phyloP scores from a whole-genome alignment of 371 early-diverging fungal species.

The Mucor irregularis region DNA sequence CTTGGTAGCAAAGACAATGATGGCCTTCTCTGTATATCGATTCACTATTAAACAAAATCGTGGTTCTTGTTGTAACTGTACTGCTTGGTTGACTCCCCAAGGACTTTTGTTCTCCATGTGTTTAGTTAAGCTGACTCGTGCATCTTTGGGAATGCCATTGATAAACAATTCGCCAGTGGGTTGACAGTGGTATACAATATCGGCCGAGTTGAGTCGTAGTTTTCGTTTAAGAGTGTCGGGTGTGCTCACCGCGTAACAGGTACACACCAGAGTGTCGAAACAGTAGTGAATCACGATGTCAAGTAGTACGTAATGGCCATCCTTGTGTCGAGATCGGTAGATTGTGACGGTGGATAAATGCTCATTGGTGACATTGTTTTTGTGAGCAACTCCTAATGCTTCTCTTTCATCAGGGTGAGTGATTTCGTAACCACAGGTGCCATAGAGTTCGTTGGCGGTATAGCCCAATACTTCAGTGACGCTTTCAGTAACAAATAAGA shows the following conservation, averaged over 20 bases:
- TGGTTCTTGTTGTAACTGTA: constrained; percentile 17
- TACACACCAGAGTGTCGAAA: constrained; percentile 32
- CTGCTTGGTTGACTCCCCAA: constrained; percentile 25
- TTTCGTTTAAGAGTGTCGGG: constrained; percentile 17
- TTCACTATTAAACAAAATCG: constrained; percentile 29
- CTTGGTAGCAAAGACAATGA: constrained; percentile 26
- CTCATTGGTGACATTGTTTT: constrained; percentile 48
- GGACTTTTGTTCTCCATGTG: constrained; percentile 24
- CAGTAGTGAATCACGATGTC: constrained; percentile 42
- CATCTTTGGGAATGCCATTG: too few relatives aligned
- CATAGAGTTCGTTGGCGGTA: constrained; percentile 51
- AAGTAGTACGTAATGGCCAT: constrained; percentile 32
- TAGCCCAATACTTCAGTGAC: constrained; percentile 52
- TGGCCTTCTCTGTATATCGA: constrained; percentile 7
- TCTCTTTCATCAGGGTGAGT: constrained; percentile 50
- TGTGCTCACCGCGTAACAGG: constrained; percentile 20
- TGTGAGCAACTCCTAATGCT: constrained; percentile 36
- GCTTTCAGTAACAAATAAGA: constrained; percentile 54
- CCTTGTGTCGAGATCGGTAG: constrained; percentile 36
- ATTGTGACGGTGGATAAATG: constrained; percentile 37
- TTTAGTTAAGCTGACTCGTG: constrained; percentile 24
- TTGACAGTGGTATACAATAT: constrained; percentile 22
- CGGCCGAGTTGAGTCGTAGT: constrained; percentile 31
- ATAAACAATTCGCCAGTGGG: too few relatives aligned
- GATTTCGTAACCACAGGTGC: constrained; percentile 42